These are phyloP conservation scores for Bryum argenteum DNA, from an alignment of 225 moss, liverwort and hornwort species.

Conservation along the genomic window DNA sequence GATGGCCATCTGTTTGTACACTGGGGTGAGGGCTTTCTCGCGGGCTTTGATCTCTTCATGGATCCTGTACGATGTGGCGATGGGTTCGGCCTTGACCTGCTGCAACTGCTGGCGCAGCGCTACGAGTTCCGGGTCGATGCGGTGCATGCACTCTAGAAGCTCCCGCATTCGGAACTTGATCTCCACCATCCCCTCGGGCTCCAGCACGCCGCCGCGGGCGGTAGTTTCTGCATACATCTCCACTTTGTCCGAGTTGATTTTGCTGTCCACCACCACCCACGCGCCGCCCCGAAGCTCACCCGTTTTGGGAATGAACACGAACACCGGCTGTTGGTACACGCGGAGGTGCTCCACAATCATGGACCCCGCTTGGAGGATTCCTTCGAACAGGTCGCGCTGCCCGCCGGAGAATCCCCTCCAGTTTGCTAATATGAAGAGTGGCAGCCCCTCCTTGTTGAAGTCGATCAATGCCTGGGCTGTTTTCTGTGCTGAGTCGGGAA, in stretches of 20 bases:
- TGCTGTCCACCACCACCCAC: conserved; percentile 99
- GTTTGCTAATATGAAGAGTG: conserved; percentile 90
- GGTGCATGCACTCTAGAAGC: conserved; percentile 84
- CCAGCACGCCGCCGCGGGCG: conserved; percentile 80
- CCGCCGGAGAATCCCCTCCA: conserved; percentile 98
- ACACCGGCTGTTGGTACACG: conserved; percentile 85
- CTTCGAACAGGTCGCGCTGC: conserved; percentile 91
- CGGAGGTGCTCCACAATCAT: conserved; percentile 94
- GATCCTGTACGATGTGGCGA: conserved; percentile 31
- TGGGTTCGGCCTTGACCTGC: conserved; percentile 22
- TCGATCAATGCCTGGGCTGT: conserved; percentile 88
- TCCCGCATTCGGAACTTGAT: conserved; percentile 89
- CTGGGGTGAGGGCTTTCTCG: conserved; percentile 70
- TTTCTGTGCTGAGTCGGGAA: conserved; percentile 89
- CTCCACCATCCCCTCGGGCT: conserved; percentile 94
- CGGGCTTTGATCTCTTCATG: conserved; percentile 73
- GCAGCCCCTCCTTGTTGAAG: conserved; percentile 95
- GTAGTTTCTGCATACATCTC: conserved; percentile 95
- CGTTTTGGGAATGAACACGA: conserved; percentile 90
- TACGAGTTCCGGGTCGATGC: conserved; percentile 63
- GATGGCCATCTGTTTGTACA: conserved; percentile 93
- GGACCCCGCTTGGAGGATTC: conserved; percentile 94
- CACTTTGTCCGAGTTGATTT: conserved; percentile 85
- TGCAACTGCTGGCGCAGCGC: conserved; percentile 49
- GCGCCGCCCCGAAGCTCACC: conserved; percentile 96